Evolutionary conservation across 495 filamentous ascomycete genomes (phyloP), one percentile per base, ranked within the genome.

Genomic region (Talaromyces ruber): DNA sequence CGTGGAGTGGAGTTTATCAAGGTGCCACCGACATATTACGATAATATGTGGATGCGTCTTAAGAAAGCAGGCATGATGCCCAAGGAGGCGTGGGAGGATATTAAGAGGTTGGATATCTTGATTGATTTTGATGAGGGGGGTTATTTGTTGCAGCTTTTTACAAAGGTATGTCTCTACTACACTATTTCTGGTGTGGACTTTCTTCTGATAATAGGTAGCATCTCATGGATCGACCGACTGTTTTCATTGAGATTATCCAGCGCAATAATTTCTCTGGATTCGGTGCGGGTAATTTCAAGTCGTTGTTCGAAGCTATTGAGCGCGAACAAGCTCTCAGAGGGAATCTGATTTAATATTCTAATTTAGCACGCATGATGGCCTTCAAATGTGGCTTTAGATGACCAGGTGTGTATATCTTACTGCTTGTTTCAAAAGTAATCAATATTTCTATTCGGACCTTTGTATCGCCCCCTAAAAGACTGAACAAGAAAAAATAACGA

Each of bases 191-290:
- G 52, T 7, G 18, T 14, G 28, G 28, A n/a, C 29, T 32, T 8
- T 51, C 54, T 65, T 62, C 70, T 76, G 63, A 70, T 67, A 16
- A 29, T 6, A 18, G 21, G 54, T 64, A 86, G 84, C 92, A 90
- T 61, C 64, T 97, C 56, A 88, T 97, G 86, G 92, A 97, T 71
- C 84, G 93, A 1, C 93, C 93, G 3, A 97, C 92, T 1, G 91
- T 96, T 0, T 96, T 97, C 71, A 83, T 97, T 60, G 93, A 96
- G 81, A 92, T 97, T 63, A 96, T 97, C 67, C 89, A 96, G 73
- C 77, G 91, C 37, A 84, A 91, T 64, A 86, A 91, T 63, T 97
- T 97, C 72, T 81, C 85, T 9, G 93, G 93, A 0, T 96, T 97
- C 65, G 91, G 92, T 4, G 93, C 91, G 2, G 92, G 92, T n/a